These are phyloP conservation scores for Astragalus membranaceus DNA, from an alignment of 306 rosid species.

Conservation along the genomic window DNA sequence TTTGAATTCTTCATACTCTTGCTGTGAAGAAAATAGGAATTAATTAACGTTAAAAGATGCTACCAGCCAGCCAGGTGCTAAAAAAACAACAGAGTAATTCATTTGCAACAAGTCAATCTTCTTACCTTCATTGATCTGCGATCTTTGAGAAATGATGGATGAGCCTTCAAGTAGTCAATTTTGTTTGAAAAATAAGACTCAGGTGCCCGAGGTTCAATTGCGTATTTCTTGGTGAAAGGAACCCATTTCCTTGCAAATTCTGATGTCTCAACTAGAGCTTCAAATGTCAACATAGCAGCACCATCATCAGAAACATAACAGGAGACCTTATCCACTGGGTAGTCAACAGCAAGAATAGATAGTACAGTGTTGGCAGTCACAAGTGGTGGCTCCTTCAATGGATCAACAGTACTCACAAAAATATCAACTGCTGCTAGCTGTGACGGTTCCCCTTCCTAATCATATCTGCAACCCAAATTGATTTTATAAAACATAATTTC, in stretches of 20 bases:
- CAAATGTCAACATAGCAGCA: conserved; percentile 98
- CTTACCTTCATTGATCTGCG: conserved; percentile 80
- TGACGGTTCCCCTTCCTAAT: conserved; percentile 87
- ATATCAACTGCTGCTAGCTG: conserved; percentile 94
- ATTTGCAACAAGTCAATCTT: no score
- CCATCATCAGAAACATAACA: conserved; percentile 99
- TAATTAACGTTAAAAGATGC: no score
- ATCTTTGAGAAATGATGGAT: conserved; percentile 87
- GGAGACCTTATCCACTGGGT: conserved; percentile 95
- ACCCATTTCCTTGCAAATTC: conserved; percentile 96
- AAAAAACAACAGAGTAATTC: no score
- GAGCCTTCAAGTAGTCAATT: conserved; percentile 91
- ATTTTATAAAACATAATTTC: no score
- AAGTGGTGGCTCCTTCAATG: conserved; percentile 96
- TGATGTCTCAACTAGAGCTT: conserved; percentile 86
- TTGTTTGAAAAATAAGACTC: conserved; percentile 95
- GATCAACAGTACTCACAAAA: conserved; percentile 97
- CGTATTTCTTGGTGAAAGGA: conserved; percentile 78
- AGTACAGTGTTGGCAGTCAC: conserved; percentile 95
- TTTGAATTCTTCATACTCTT: no score
- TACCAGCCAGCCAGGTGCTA: no score
- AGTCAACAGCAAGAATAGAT: conserved; percentile 93
- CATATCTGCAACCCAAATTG: conserved; percentile 87
- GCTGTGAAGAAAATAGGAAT: no score
- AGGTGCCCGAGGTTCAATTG: conserved; percentile 93